Evolutionary conservation across 495 filamentous ascomycete genomes (phyloP).

Genomic region (Viridothelium virens): DNA sequence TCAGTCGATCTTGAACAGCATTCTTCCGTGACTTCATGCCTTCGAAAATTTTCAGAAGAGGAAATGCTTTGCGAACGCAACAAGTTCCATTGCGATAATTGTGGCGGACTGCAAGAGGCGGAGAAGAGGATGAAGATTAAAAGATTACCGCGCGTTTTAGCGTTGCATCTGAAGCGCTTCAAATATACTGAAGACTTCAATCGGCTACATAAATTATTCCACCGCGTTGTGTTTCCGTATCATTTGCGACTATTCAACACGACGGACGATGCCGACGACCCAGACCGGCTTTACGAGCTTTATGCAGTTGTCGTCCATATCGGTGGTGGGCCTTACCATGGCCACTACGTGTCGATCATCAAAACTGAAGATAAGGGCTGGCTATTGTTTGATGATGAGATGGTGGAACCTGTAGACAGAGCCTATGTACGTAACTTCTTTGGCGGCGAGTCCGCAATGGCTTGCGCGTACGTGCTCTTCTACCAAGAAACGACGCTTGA

Average conservation of each 20-base stretch:
- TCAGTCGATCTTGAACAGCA: constrained; percentile 95
- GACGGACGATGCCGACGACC: constrained; percentile 92
- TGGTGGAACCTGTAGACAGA: constrained; percentile 96
- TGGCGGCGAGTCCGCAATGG: constrained; percentile 73
- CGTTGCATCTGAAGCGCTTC: constrained; percentile 90
- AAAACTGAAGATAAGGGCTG: constrained; percentile 95
- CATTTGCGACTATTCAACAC: constrained; percentile 96
- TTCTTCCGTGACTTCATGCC: constrained; percentile 89
- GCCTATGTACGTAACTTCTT: constrained; percentile 97
- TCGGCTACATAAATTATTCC: constrained; percentile 90
- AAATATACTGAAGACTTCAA: constrained; percentile 96
- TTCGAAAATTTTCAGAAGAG: constrained; percentile 91
- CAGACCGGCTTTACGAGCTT: constrained; percentile 88
- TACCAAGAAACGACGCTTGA: constrained; percentile 95
- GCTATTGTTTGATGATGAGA: constrained; percentile 95
- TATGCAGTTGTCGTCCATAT: constrained; percentile 99
- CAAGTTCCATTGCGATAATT: constrained; percentile 97
- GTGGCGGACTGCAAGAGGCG: constrained; percentile 91
- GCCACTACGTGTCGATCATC: constrained; percentile 95
- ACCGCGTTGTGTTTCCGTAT: constrained; percentile 94
- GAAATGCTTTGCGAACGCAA: constrained; percentile 99
- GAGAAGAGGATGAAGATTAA: constrained; percentile 99
- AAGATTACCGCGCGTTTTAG: constrained; percentile 80
- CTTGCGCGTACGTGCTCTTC: constrained; percentile 94
- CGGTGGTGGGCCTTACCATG: constrained; percentile 94